Conservation (phyloP, 176 grass and related monocot genomes). For the Triticum dicoccoides region DNA sequence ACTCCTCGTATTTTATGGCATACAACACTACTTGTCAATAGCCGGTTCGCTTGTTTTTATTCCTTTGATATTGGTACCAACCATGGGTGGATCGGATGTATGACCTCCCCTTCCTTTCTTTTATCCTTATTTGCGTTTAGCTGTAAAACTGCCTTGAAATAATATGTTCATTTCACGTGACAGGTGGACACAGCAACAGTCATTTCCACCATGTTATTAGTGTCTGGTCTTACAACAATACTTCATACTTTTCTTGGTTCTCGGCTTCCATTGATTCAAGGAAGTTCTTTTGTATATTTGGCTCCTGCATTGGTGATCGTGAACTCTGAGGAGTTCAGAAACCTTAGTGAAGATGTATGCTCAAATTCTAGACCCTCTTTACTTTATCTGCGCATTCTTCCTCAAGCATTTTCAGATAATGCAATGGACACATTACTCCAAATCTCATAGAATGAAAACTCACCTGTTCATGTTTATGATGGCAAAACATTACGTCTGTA, state of each 20-base stretch:
- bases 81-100: conserved; percentile 98
- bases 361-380: conserved; percentile 19
- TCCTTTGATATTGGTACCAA: conserved; percentile 93
- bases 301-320: conserved; percentile 92
- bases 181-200: conserved; percentile 96
- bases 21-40: conserved; percentile 96
- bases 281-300: conserved; percentile 98
- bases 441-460: not conserved
- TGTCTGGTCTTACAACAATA: conserved; percentile 93
- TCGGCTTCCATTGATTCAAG: conserved; percentile 93
- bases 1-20: conserved; percentile 78
- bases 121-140: conserved; percentile 29
- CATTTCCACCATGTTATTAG: conserved; percentile 87
- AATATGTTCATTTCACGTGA: conserved; percentile 37
- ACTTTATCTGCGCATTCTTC: conserved; percentile 6
- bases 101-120: conserved; percentile 38
- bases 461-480: conserved; percentile 8
- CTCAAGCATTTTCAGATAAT: not conserved
- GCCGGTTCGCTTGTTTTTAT: conserved; percentile 96
- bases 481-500: not conserved
- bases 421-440: not conserved
- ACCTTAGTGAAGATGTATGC: conserved; percentile 94
- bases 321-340: conserved; percentile 94
- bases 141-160: conserved; percentile 26
- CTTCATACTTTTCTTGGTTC: conserved; percentile 87